phyloP scores from a whole-genome alignment of 1,284 basidiomycete genomes.

The Boletus mariae region DNA sequence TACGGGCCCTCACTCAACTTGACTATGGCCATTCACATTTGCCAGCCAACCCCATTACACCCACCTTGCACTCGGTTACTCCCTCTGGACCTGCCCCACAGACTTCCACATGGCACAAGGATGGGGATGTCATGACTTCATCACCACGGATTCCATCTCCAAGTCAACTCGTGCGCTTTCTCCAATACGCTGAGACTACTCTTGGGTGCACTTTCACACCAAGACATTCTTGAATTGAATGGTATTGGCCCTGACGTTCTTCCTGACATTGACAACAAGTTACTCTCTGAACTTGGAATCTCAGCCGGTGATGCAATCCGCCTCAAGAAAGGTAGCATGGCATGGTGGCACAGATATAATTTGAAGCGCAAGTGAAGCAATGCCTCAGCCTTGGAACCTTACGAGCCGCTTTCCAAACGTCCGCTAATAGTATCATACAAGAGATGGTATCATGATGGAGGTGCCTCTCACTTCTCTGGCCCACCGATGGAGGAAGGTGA shows the following conservation, averaged over 20 bases:
- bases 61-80: too few species aligned
- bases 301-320: constrained; percentile 8
- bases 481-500: neutral
- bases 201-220: neutral
- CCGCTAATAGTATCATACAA: neutral
- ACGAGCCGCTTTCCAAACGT: neutral
- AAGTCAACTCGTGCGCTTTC: neutral
- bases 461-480: neutral
- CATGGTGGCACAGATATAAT: constrained; percentile 16
- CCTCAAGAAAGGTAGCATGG: constrained; percentile 8
- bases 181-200: neutral
- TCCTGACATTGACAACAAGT: constrained; percentile 1
- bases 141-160: neutral
- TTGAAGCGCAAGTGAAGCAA: constrained; percentile 10
- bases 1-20: too few species aligned
- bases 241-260: constrained; percentile 11
- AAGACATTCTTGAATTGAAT: neutral
- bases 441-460: neutral
- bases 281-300: neutral
- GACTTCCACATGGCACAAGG: too few species aligned
- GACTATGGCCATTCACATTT: too few species aligned
- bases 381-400: neutral
- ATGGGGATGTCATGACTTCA: too few species aligned
- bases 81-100: too few species aligned
- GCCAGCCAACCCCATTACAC: too few species aligned